These are phyloP conservation scores for Hydnum rufescens DNA, from an alignment of 768 basidiomycete genomes.

Conservation along the genomic window DNA sequence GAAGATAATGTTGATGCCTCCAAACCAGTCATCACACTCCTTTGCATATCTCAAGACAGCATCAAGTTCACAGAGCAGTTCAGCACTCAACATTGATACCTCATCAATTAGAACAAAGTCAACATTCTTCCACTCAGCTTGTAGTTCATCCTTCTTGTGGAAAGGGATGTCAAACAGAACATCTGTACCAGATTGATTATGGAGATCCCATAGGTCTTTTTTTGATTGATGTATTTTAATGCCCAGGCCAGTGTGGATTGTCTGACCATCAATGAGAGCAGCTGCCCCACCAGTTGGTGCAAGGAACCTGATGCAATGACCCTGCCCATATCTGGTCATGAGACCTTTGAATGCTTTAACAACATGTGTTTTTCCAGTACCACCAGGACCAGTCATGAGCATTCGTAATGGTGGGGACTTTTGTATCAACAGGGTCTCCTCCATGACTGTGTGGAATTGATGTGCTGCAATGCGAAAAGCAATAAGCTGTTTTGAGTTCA, in stretches of 20 bases:
- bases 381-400: too few species aligned
- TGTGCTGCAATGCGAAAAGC: not conserved
- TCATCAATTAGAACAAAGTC: conserved; percentile 9
- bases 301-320: not conserved
- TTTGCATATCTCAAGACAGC: conserved; percentile 1
- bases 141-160: not conserved
- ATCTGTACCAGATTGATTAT: too few species aligned
- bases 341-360: conserved; percentile 7
- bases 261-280: conserved; percentile 5
- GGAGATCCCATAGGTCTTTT: too few species aligned
- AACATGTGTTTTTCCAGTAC: too few species aligned
- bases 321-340: not conserved
- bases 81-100: conserved; percentile 3
- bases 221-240: not conserved
- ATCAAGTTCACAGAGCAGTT: too few species aligned
- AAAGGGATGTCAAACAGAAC: not conserved
- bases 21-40: too few species aligned
- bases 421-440: conserved; percentile 6
- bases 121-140: conserved; percentile 6
- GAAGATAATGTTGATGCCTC: too few species aligned
- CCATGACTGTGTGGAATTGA: not conserved
- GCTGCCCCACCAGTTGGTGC: conserved; percentile 9
- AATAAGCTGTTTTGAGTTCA: not conserved
- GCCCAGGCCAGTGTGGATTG: conserved; percentile 4
- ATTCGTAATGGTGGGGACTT: too few species aligned